phyloP scores from a whole-genome alignment of 176 grass and related monocot genomes.

The Miscanthus lutarioriparius region DNA sequence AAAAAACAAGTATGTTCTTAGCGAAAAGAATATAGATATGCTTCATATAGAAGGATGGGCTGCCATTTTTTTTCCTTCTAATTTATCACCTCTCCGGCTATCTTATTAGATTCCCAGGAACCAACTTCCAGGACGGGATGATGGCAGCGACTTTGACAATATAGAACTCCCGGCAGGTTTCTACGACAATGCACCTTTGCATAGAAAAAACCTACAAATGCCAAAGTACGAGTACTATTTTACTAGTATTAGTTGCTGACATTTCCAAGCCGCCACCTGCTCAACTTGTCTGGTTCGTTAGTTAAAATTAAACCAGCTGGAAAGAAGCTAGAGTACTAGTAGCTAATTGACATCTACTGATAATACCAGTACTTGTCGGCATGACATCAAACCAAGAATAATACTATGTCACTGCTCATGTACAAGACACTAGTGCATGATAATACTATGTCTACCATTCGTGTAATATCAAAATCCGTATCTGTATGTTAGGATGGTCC shows the following conservation, averaged over 20 bases:
- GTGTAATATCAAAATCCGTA: too few relatives aligned
- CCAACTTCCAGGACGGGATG: too few relatives aligned
- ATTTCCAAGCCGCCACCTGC: constrained; percentile 7
- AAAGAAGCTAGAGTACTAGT: neutral
- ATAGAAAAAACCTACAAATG: neutral
- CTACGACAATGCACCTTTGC: neutral
- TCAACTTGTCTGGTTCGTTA: constrained; percentile 21
- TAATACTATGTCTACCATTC: too few relatives aligned
- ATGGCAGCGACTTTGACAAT: too few relatives aligned
- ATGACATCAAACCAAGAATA: neutral
- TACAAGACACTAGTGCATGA: too few relatives aligned
- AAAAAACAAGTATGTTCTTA: neutral
- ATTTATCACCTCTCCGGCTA: neutral
- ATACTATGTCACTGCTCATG: neutral
- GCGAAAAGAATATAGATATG: too few relatives aligned
- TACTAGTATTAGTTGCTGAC: constrained; percentile 10
- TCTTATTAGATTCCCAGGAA: neutral
- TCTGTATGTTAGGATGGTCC: too few relatives aligned
- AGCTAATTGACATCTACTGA: neutral
- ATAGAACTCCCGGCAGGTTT: neutral
- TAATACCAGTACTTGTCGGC: neutral
- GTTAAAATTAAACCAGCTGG: neutral
- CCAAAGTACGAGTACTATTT: neutral
- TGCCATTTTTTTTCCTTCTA: neutral
- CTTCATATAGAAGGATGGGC: too few relatives aligned